Base-by-base conservation (phyloP, 306 rosid genomes). In the Geum urbanum region DNA sequence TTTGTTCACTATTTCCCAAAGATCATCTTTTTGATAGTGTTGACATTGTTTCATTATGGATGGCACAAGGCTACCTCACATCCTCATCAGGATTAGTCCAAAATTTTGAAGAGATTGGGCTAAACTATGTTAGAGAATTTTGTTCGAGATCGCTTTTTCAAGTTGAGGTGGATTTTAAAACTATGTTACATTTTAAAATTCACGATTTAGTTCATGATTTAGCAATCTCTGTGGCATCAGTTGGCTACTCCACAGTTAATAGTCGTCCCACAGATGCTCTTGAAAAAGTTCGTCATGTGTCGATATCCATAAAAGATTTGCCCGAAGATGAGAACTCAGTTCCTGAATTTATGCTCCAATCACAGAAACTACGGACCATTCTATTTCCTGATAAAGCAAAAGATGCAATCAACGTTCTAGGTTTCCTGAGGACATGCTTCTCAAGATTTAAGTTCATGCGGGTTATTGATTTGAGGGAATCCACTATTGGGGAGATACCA, bases 181-280 rank as follows among this genome's bases (percentile, higher is more conserved):
- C 22, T 7, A 1, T 0, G 3, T 0, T 39, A 12, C 2, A 0
- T 9, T 70, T 70, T 14, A 44, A 40, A 56, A 56, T 70, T 22
- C 74, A 70, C 46, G 74, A 70, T 70, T 54, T 70, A 2, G 47
- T n/a, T 18, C 57, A 52, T 52, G 57, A 52, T 52, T 52, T 52
- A 52, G 57, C 57, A 8, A 52, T 52, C 8, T 52, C 27, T 0
- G 57, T 52, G 57, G 57, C 24, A 18, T 4, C 16, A 52, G 1
- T 52, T 6, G 57, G 19, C 24, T 52, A 18, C 27, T 52, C 56
- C 24, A 52, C 24, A n/a, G 11, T 52, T 22, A 18, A 52, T 18
- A 3, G 0, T 7, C 24, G 24, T 18, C 58, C 32, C 12, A 6
- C 12, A 0, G 8, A 10, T 19, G 27, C 32, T 3, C 4, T 54